These are phyloP conservation scores for Heritiera littoralis DNA, from an alignment of 345 rosid species.

Conservation along the genomic window DNA sequence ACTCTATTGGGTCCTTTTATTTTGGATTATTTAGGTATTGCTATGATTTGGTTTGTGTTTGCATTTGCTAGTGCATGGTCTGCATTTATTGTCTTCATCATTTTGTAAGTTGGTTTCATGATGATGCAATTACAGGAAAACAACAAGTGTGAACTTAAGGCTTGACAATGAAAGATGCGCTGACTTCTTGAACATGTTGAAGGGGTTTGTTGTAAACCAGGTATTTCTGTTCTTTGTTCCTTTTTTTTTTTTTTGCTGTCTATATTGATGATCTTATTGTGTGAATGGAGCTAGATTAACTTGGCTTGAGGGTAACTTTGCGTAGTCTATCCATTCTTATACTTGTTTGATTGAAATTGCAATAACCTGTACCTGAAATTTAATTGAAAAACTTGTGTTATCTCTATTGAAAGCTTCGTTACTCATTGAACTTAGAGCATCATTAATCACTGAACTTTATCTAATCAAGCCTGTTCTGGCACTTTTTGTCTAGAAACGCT, in stretches of 20 bases:
- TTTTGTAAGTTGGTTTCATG: slow-evolving; percentile 15
- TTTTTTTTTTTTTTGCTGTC: neutral
- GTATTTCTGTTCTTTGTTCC: slow-evolving; percentile 33
- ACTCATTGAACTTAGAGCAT: neutral
- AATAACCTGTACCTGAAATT: neutral
- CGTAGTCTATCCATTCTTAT: neutral
- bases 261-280: neutral
- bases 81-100: neutral
- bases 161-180: slow-evolving; percentile 73
- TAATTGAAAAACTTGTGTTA: neutral
- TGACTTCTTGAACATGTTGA: slow-evolving; percentile 87
- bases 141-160: slow-evolving; percentile 78
- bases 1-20: slow-evolving; percentile 1
- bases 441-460: neutral
- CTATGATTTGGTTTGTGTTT: neutral
- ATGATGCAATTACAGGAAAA: slow-evolving; percentile 59
- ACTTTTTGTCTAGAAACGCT: too few species aligned
- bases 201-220: slow-evolving; percentile 92
- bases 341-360: slow-evolving; percentile 3
- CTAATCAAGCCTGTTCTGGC: neutral
- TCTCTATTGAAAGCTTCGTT: neutral
- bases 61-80: neutral
- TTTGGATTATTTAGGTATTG: neutral
- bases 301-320: neutral
- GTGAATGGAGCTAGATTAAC: neutral